These are phyloP conservation scores for Microstroma glucosiphilum DNA, from an alignment of 1,284 basidiomycete genomes.

Conservation along the genomic window DNA sequence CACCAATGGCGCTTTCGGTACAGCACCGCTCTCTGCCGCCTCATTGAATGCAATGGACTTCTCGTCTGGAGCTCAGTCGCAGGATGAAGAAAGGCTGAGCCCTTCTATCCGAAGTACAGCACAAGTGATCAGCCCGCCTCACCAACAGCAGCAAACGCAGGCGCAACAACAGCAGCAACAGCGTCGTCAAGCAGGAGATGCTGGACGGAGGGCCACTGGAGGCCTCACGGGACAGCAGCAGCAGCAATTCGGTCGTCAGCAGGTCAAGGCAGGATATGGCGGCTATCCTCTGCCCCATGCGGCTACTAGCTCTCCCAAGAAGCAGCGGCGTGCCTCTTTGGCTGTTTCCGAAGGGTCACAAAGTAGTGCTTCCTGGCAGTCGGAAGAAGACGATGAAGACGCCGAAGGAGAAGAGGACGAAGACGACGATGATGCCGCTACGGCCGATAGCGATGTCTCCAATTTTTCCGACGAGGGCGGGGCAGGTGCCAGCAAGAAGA, in stretches of 20 bases:
- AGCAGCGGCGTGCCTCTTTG: background rate
- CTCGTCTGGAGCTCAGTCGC: constrained; percentile 5
- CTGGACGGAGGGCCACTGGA: too few species aligned
- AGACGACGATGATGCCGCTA: background rate
- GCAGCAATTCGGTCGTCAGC: background rate
- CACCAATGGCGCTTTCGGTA: too few species aligned
- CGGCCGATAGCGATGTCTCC: too few species aligned
- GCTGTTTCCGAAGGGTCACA: background rate
- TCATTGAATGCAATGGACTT: too few species aligned
- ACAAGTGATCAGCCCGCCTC: constrained; percentile 21
- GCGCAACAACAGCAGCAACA: background rate
- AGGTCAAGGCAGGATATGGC: background rate
- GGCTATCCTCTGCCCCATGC: too few species aligned
- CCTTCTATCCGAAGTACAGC: constrained; percentile 38
- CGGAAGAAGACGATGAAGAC: background rate
- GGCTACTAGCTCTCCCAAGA: too few species aligned
- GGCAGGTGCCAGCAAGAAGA: background rate
- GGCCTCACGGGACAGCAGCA: background rate
- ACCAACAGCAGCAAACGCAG: background rate
- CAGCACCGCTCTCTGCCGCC: too few species aligned
- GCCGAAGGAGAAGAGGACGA: background rate
- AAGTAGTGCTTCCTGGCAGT: constrained; percentile 1
- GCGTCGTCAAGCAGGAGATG: background rate
- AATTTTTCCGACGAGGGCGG: background rate
- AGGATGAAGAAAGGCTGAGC: constrained; percentile 23